Conservation (phyloP, 2,329 filamentous ascomycete genomes). For the Gliomastix tumulicola region DNA sequence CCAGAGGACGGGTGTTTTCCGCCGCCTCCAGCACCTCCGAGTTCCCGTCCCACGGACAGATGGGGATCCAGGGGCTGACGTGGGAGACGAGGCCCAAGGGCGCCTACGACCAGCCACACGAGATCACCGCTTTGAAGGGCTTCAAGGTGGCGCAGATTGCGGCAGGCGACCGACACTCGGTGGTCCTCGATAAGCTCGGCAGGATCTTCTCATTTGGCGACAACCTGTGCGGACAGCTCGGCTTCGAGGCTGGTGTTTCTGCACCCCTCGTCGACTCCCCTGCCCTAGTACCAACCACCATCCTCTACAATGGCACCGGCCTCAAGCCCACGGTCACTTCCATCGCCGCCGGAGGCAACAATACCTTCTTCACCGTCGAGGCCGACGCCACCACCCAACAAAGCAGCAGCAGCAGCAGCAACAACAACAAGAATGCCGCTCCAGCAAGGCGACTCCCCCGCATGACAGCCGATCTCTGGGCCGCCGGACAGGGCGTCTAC, state of each 20-base stretch:
- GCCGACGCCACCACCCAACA: slow-evolving; percentile 44
- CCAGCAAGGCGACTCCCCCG: slow-evolving; percentile 23
- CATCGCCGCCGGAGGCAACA: slow-evolving; percentile 79
- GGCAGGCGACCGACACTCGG: slow-evolving; percentile 78
- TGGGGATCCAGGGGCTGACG: slow-evolving; percentile 76
- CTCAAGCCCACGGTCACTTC: slow-evolving; percentile 62
- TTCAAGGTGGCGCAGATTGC: slow-evolving; percentile 70
- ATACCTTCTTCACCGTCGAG: slow-evolving; percentile 83
- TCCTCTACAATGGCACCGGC: slow-evolving; percentile 63
- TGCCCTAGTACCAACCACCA: slow-evolving; percentile 60
- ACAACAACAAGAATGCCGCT: slow-evolving; percentile 11
- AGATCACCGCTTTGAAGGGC: slow-evolving; percentile 64
- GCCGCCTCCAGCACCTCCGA: slow-evolving; percentile 72
- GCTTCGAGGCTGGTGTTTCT: slow-evolving; percentile 63
- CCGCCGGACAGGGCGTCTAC: slow-evolving; percentile 78
- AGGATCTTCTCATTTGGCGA: slow-evolving; percentile 84
- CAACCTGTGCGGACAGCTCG: slow-evolving; percentile 85
- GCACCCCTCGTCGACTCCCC: slow-evolving; percentile 61
- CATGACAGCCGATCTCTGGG: slow-evolving; percentile 61
- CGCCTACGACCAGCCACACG: slow-evolving; percentile 75
- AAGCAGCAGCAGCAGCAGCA: slow-evolving; percentile 6
- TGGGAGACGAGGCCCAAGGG: slow-evolving; percentile 74
- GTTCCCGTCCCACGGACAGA: slow-evolving; percentile 77
- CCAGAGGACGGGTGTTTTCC: slow-evolving; percentile 78
- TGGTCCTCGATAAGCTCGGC: slow-evolving; percentile 69